These are phyloP conservation scores for Penicillium sp. DNA, from an alignment of 2,329 filamentous ascomycete species.

Conservation along the genomic window DNA sequence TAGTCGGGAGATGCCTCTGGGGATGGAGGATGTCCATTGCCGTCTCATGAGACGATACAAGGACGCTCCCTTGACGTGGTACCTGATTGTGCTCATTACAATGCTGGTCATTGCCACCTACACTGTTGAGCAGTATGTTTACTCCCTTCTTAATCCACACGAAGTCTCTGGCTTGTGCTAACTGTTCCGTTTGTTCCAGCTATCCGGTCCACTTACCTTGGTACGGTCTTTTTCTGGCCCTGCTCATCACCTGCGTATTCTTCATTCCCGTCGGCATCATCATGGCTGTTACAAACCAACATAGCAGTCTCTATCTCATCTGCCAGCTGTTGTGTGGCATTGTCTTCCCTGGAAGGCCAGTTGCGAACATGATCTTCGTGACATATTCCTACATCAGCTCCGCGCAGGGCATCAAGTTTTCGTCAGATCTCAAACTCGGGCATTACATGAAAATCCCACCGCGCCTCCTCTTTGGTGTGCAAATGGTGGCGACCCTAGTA, in stretches of 20 bases:
- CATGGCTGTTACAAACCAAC: constrained; percentile 90
- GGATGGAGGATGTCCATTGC: constrained; percentile 79
- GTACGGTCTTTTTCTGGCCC: constrained; percentile 80
- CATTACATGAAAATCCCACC: constrained; percentile 65
- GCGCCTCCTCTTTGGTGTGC: constrained; percentile 61
- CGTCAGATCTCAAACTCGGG: constrained; percentile 79
- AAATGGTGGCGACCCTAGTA: constrained; percentile 64
- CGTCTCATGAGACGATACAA: constrained; percentile 81
- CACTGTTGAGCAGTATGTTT: constrained; percentile 76
- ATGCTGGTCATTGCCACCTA: constrained; percentile 83
- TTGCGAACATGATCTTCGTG: constrained; percentile 92
- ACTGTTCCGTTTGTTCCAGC: constrained; percentile 37
- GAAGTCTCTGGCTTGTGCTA: neutral
- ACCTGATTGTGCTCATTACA: constrained; percentile 71
- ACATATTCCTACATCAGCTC: constrained; percentile 90
- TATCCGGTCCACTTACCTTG: constrained; percentile 82
- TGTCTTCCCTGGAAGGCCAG: constrained; percentile 80
- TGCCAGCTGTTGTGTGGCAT: constrained; percentile 83
- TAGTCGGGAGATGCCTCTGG: constrained; percentile 54
- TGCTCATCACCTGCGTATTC: constrained; percentile 76
- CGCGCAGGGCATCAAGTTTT: constrained; percentile 86
- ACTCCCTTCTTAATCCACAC: neutral
- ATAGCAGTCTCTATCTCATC: constrained; percentile 83
- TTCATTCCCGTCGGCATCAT: constrained; percentile 92
- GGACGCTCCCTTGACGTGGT: constrained; percentile 82